Evolutionary conservation across 2,329 filamentous ascomycete genomes (phyloP), one percentile per base, ranked within the genome.

Genomic region (Septoria petroselini): DNA sequence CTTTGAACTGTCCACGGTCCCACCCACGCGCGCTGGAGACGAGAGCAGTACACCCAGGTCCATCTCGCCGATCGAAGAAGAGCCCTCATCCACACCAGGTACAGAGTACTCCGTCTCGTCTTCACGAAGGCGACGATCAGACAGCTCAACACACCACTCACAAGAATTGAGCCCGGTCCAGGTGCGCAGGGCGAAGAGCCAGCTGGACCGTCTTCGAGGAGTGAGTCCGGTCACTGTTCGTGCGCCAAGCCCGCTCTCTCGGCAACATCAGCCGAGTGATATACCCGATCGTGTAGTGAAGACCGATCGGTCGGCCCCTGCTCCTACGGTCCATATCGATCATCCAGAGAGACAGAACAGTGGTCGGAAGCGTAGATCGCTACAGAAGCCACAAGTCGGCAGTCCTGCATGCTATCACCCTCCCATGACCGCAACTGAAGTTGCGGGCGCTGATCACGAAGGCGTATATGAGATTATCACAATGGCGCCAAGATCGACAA

Each of bases 401-500:
- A 7, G 15, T 12, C 5, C 17, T 19, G 19, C 21, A 8, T 27
- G 30, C 11, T 18, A 14, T 38, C 27, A 18, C 12, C 42, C 42
- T 39, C 42, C 42, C 0, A 14, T 46, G 19, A 38, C 42, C 15
- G 12, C 45, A 12, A 41, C 14, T 12, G 21, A 45, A 1, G 14
- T 33, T n/a, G 33, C 33, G 12, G 19, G 29, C n/a, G 35, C 23
- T 29, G 33, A 45, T 11, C 41, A 42, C 8, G 43, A 42, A 15
- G 45, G 48, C 3, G 48, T 46, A 23, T 50, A 51, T 25, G 57
- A 63, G 29, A 50, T 64, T 50, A 65, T 65, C 37, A 52, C 50
- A 9, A 56, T 65, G 54, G 54, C 47, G 23, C 59, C 61, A 8
- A 48, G 59, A 4, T 37, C 50, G 1, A n/a, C 57, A 7, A 47